These are phyloP conservation scores for Termitomyces sp. DNA, from an alignment of 768 basidiomycete species.

Conservation along the genomic window DNA sequence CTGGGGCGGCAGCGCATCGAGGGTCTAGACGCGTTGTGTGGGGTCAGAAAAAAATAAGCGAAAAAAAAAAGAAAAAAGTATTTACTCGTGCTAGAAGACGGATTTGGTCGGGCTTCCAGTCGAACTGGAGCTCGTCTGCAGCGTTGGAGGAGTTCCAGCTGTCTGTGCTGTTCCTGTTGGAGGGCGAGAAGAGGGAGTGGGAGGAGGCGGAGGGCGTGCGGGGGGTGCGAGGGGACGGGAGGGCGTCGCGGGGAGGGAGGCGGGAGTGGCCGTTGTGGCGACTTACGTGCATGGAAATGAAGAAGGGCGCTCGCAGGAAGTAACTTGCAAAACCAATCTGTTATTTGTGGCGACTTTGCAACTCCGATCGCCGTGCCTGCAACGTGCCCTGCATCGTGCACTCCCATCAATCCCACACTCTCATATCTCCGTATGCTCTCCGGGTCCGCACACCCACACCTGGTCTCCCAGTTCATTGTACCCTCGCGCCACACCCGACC, in stretches of 20 bases:
- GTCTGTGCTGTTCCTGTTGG: slow-evolving; percentile 70
- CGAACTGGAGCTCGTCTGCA: slow-evolving; percentile 61
- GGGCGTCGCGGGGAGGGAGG: slow-evolving; percentile 56
- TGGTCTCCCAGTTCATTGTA: background rate
- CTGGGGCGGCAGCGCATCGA: slow-evolving; percentile 79
- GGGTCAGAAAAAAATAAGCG: slow-evolving; percentile 8
- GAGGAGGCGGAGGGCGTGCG: slow-evolving; percentile 50
- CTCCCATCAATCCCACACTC: too few species aligned
- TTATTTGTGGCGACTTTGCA: slow-evolving; percentile 15
- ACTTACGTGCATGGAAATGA: slow-evolving; percentile 46
- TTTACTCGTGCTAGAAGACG: slow-evolving; percentile 64
- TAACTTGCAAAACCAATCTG: background rate
- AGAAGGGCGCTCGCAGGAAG: slow-evolving; percentile 18
- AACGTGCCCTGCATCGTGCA: slow-evolving; percentile 43
- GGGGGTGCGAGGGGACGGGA: slow-evolving; percentile 59
- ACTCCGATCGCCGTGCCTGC: slow-evolving; percentile 22
- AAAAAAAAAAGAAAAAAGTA: slow-evolving; percentile 15
- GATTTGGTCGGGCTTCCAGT: slow-evolving; percentile 75
- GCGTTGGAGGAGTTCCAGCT: slow-evolving; percentile 83
- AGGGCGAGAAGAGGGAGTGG: slow-evolving; percentile 45
- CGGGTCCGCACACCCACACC: too few species aligned
- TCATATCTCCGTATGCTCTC: too few species aligned
- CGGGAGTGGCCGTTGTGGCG: slow-evolving; percentile 43
- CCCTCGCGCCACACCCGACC: too few species aligned
- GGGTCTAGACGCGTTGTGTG: slow-evolving; percentile 46